Evolutionary conservation across 305 asterid genomes (phyloP), one percentile per base, ranked within the genome.

Genomic region (Fraxinus floribunda): DNA sequence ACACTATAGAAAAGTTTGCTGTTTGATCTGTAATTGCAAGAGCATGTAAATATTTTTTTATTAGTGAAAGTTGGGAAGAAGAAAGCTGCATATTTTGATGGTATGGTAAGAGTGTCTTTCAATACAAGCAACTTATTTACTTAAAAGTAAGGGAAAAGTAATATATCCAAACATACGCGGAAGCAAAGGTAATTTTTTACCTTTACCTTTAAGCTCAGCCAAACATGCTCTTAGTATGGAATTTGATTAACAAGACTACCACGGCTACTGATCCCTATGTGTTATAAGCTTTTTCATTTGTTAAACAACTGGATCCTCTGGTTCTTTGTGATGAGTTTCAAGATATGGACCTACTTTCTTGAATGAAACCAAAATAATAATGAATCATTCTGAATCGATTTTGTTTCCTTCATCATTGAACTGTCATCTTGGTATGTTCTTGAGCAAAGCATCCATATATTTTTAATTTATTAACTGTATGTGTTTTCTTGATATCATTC

Each of bases 1-100:
- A 30, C 24, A 78, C n/a, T 78, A 57, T 68, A 39, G 24, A 30
- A 62, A 9, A 46, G 74, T 68, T 83, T 77, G 77, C 34, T 74
- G 18, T 35, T 70, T 30, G 72, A 30, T 75, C 34, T 79, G 34
- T 78, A 22, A 62, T 8, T 62, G 32, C 32, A 62, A 62, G 71
- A 60, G 30, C 71, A 60, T 60, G 70, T 55, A 55, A 18, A 55
- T 55, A 55, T 55, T 55, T 55, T 46, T 55, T 55, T 20, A 60
- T 57, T 18, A 18, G 30, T 20, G 11, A 60, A 60, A 60, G 70
- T 60, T 60, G 70, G 70, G 11, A 60, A 60, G 9, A 60, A 20
- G 32, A 60, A 60, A 60, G 70, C 9, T 60, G 7, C 70, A 18
- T 60, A 60, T 60, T 60, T 1, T 60, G 70, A 20, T 13, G 1